Percentiles rank a stretch among this genome's conserved stretches.
phyloP scores from a whole-genome alignment of 768 basidiomycete species.

The Coprinopsis marcescibilis region DNA sequence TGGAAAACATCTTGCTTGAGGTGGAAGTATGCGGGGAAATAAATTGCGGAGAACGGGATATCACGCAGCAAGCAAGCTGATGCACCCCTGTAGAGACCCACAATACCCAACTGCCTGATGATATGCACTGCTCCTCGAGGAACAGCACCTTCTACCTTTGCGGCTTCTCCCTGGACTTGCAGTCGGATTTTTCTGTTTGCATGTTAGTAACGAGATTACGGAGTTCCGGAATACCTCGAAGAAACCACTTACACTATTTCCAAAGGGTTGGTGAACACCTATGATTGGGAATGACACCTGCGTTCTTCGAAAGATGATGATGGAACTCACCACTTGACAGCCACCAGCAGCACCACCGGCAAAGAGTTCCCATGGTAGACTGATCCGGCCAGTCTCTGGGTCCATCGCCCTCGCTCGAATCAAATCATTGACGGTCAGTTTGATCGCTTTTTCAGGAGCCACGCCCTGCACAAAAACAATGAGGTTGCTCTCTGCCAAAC shows the following conservation, averaged over 20 bases:
- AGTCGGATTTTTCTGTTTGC: slow-evolving; percentile 88
- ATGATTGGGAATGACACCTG: slow-evolving; percentile 11
- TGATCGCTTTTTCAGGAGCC: slow-evolving; percentile 97
- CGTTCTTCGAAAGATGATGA: not conserved
- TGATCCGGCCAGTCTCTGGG: slow-evolving; percentile 93
- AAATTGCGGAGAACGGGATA: slow-evolving; percentile 95
- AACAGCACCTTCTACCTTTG: slow-evolving; percentile 73
- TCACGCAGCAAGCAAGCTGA: slow-evolving; percentile 91
- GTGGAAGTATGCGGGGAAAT: slow-evolving; percentile 85
- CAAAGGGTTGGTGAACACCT: slow-evolving; percentile 97
- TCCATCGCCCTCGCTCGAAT: slow-evolving; percentile 81
- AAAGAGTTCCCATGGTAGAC: slow-evolving; percentile 81
- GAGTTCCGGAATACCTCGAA: slow-evolving; percentile 4
- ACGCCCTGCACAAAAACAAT: slow-evolving; percentile 56
- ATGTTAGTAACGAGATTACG: slow-evolving; percentile 10
- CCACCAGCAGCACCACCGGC: slow-evolving; percentile 94
- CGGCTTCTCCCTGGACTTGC: slow-evolving; percentile 93
- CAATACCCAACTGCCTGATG: slow-evolving; percentile 82
- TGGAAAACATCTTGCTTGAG: slow-evolving; percentile 91
- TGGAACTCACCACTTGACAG: slow-evolving; percentile 86
- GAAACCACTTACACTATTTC: slow-evolving; percentile 75
- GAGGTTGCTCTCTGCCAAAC: not conserved
- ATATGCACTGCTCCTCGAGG: slow-evolving; percentile 90
- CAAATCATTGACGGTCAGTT: slow-evolving; percentile 93
- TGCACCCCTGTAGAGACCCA: slow-evolving; percentile 92